Base-by-base conservation (phyloP, 331 rosid genomes). In the Erythrophleum ivorense region DNA sequence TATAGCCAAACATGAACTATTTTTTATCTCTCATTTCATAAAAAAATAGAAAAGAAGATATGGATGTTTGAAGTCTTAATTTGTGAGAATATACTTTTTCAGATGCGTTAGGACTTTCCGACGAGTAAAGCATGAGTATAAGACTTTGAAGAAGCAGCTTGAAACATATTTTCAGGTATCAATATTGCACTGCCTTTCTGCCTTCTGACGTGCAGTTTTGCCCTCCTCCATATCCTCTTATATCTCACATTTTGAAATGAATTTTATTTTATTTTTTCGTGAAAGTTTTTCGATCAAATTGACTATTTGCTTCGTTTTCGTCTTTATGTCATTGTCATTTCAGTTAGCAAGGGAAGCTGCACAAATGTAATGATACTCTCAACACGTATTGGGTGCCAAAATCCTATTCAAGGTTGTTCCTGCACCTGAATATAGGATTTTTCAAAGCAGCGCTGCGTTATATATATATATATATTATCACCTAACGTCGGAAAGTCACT, bases 91-190 rank as follows among this genome's bases (percentile, higher is more conserved):
- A 19, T 70, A 73, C 53, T 71, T 71, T 48, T 80, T 80, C 87
- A 86, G 89, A 73, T 86, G 89, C 85, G 3, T 66, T 3, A 77
- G 77, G 81, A 78, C 79, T 73, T 86, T 86, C 74, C 87, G 67
- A 60, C 84, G 62, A 73, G 75, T 80, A 40, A 83, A 84, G 71
- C 63, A 67, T 38, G 89, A 86, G 87, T 71, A 83, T 60, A 24
- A 75, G 62, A 80, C 71, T 81, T 46, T 86, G 82, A 86, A 55
- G 85, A 60, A 33, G 46, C 48, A 81, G 73, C 89, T 86, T 7
- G 79, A 83, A 50, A 53, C 83, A 53, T 86, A 83, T 52, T 83
- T 86, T 62, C 72, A 83, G 89, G 89, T 71, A 71, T 75, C 13
- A 19, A 31, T 59, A 36, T 21, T 67, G 2, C 18, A n/a, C 57